Percentiles rank a stretch among this genome's conserved stretches.
phyloP scores from a whole-genome alignment of 371 early-diverging fungal species.

The Lichtheimia corymbifera region DNA sequence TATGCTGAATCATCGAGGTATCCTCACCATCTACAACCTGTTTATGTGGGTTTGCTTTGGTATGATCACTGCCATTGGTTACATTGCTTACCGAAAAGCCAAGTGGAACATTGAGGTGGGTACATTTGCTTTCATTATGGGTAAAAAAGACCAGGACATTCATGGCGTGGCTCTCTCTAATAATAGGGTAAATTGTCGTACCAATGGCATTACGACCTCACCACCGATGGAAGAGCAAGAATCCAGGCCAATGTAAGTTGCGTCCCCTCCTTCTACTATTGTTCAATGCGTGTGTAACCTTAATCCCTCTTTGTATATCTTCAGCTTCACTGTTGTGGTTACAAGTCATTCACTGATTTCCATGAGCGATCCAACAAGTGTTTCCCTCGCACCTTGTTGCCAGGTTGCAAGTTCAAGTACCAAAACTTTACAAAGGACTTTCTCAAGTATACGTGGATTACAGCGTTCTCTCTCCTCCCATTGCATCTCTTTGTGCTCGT shows the following conservation, averaged over 20 bases:
- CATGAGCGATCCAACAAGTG: slow-evolving; percentile 59
- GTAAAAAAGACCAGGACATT: not conserved
- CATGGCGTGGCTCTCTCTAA: not conserved
- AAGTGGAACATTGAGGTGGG: slow-evolving; percentile 41
- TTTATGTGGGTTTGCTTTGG: slow-evolving; percentile 61
- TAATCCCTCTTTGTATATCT: not conserved
- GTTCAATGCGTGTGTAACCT: not conserved
- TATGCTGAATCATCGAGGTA: slow-evolving; percentile 51
- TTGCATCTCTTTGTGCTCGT: slow-evolving; percentile 52
- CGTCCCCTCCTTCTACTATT: not conserved
- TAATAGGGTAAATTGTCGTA: slow-evolving; percentile 41
- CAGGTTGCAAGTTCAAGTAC: slow-evolving; percentile 53
- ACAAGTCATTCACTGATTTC: slow-evolving; percentile 52
- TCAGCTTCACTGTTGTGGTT: slow-evolving; percentile 63
- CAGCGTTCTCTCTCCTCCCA: slow-evolving; percentile 52
- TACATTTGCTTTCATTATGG: not conserved
- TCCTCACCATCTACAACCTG: slow-evolving; percentile 49
- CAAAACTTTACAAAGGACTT: slow-evolving; percentile 46
- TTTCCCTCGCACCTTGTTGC: slow-evolving; percentile 58
- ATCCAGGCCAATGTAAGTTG: slow-evolving; percentile 48
- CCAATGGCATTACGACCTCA: slow-evolving; percentile 49
- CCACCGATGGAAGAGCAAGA: slow-evolving; percentile 36
- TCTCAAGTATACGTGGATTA: slow-evolving; percentile 42
- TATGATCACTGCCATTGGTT: slow-evolving; percentile 57
- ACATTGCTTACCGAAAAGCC: slow-evolving; percentile 50